Percentiles rank a stretch among this genome's conserved stretches.
phyloP scores from a whole-genome alignment of 208 protist genomes.

The Angomonas desouzai region DNA sequence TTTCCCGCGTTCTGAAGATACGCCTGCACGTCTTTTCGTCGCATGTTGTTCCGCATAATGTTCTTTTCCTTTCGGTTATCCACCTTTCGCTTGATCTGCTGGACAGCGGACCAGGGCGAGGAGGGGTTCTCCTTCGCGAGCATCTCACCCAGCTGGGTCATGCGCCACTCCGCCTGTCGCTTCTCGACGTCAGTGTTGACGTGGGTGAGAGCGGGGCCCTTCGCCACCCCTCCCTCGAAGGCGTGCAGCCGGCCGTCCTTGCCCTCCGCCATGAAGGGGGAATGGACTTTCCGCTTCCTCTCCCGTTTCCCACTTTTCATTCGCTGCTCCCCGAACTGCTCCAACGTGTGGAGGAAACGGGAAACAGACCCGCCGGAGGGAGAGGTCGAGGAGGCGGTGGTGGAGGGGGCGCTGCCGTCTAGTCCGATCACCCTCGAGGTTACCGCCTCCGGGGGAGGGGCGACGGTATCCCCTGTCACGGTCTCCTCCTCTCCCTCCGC shows the following conservation, averaged over 20 bases:
- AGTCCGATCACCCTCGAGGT: not conserved
- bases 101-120: constrained; percentile 66
- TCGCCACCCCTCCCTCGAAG: constrained; percentile 50
- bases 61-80: constrained; percentile 38
- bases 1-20: constrained; percentile 63
- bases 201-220: constrained; percentile 49
- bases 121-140: constrained; percentile 41
- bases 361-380: constrained; percentile 19
- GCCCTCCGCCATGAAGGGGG: constrained; percentile 57
- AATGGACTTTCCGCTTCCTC: constrained; percentile 19
- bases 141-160: constrained; percentile 43
- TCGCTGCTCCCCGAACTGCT: constrained; percentile 33
- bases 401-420: constrained; percentile 1
- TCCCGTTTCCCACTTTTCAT: too few relatives aligned
- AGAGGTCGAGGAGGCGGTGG: not conserved
- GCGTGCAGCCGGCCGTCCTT: constrained; percentile 51
- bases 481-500: not conserved
- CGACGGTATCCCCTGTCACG: not conserved
- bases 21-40: constrained; percentile 56
- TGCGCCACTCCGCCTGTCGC: constrained; percentile 57
- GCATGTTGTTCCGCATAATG: constrained; percentile 51
- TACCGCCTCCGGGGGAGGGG: constrained; percentile 1
- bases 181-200: constrained; percentile 18
- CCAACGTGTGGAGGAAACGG: constrained; percentile 48
- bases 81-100: constrained; percentile 24